Conservation (phyloP, 2,329 filamentous ascomycete species). For the Ophidiomyces ophidiicola region DNA sequence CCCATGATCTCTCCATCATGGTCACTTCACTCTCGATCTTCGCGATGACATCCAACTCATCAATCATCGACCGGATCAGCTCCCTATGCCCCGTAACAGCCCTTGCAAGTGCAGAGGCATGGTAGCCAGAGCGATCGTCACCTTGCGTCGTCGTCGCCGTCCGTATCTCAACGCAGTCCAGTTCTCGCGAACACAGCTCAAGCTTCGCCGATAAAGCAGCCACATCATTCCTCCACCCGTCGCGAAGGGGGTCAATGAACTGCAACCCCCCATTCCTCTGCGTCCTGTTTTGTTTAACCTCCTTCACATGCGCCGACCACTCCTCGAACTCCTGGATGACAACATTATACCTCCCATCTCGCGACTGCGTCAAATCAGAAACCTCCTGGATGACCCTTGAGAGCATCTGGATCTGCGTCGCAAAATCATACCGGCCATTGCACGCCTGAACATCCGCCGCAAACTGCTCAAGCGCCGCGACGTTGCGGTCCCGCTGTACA, state of each 20-base stretch:
- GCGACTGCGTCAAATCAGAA: conserved; percentile 22
- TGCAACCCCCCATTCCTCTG: conserved; percentile 15
- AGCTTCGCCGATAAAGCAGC: conserved; percentile 23
- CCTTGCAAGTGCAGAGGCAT: conserved; percentile 25
- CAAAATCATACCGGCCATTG: conserved; percentile 22
- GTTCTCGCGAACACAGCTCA: conserved; percentile 25
- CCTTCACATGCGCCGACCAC: conserved; percentile 25
- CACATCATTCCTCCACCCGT: conserved; percentile 26
- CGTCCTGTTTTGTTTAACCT: conserved; percentile 18
- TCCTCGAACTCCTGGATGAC: conserved; percentile 25
- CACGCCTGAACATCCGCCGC: conserved; percentile 23
- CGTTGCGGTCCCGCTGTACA: conserved; percentile 25
- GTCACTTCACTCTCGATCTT: conserved; percentile 28
- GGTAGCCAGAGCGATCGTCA: conserved; percentile 1
- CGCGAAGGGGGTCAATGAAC: conserved; percentile 28
- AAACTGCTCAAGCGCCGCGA: conserved; percentile 27
- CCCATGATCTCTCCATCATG: conserved; percentile 24
- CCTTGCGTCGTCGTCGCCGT: conserved; percentile 12
- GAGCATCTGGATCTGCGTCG: conserved; percentile 29
- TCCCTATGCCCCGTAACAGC: conserved; percentile 22
- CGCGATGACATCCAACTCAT: conserved; percentile 28
- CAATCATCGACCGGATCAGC: conserved; percentile 25
- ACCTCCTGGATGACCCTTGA: conserved; percentile 32
- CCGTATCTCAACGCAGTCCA: conserved; percentile 29
- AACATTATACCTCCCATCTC: conserved; percentile 22